A percentile compares a stretch with the other conserved stretches of the same genome.
Evolutionary conservation across 2,329 filamentous ascomycete genomes (phyloP).

Genomic region (Pseudodiploospora longispora): DNA sequence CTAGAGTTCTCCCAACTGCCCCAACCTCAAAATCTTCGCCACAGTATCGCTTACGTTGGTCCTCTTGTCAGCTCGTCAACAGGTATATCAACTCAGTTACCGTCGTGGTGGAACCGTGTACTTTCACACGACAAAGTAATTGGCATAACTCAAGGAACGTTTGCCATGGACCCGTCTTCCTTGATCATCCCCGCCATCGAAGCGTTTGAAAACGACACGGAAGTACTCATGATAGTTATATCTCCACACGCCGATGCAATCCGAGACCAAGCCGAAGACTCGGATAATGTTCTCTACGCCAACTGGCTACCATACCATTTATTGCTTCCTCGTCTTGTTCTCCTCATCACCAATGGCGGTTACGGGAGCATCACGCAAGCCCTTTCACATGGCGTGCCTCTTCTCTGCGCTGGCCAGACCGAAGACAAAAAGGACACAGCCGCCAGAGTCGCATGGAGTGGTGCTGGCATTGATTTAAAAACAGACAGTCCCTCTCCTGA

Average conservation of each 20-base stretch:
- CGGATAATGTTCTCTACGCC: conserved; percentile 21
- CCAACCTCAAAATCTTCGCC: conserved; percentile 12
- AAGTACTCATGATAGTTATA: conserved; percentile 24
- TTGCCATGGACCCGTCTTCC: conserved; percentile 27
- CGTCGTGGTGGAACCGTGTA: conserved; percentile 25
- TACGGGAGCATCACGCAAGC: conserved; percentile 30
- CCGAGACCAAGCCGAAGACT: conserved; percentile 11
- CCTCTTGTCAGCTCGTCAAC: conserved; percentile 22
- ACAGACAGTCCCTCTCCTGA: conserved; percentile 23
- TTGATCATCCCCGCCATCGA: conserved; percentile 30
- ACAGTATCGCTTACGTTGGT: conserved; percentile 22
- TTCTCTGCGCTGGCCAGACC: conserved; percentile 28
- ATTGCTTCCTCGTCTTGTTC: conserved; percentile 23
- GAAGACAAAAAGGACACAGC: conserved; percentile 31
- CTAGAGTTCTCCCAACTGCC: conserved; percentile 24
- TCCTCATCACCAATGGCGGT: conserved; percentile 29
- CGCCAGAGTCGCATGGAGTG: conserved; percentile 23
- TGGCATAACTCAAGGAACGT: conserved; percentile 30
- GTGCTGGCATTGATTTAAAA: conserved; percentile 27
- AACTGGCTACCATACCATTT: conserved; percentile 28
- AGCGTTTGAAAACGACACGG: conserved; percentile 20
- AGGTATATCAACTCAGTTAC: conserved; percentile 13
- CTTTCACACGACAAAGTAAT: conserved; percentile 20
- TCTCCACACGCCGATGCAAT: conserved; percentile 23
- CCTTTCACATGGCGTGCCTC: conserved; percentile 24